Evolutionary conservation across 1,284 basidiomycete genomes (phyloP), one percentile per base, ranked within the genome.

Genomic region (Porogramme epimiltina): DNA sequence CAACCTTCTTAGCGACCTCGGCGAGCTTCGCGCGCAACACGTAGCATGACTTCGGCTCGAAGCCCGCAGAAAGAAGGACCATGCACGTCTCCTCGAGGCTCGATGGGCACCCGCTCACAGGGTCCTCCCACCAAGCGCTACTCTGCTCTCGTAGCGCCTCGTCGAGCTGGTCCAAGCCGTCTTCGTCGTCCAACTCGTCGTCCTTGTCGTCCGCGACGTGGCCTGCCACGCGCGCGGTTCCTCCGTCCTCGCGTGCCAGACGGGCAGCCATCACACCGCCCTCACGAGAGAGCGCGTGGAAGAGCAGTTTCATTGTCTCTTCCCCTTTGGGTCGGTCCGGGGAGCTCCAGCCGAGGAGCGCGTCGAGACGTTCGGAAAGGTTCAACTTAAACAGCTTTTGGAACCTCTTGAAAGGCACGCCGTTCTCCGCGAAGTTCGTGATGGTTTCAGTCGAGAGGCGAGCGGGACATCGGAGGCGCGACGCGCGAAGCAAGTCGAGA

Each of bases 401-500:
- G 47, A 79, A 71, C 6, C 67, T 56, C 0, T 48, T 16, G 10
- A 52, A 43, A 0, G 68, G 63, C 1, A 79, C 76, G 1, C 73
- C 73, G 56, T 78, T 78, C 57, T 77, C 70, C 9, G 72, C 68
- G n/a, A 79, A 66, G 55, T 76, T 76, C 43, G 73, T 70, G 45
- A 78, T 73, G 18, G 71, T 71, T 54, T 79, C 76, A 4, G 66
- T 62, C 4, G 76, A 76, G 5, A 78, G 62, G 3, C 67, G 62
- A 0, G 71, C 64, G 3, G 73, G 70, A 2, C 58, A 64, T 5
- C 61, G 63, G 53, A 76, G 61, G 1, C 67, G 66, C 1, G 73
- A 68, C 4, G 66, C 57, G 5, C 74, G 69, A 8, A 79, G 57
- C 19, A 78, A 54, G 37, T 79, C 76, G 34, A 79, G 51, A 0